Evolutionary conservation across 768 basidiomycete species (phyloP), one percentile per base, ranked within the genome.

Genomic region (Tylopilus vinaceipallidus): DNA sequence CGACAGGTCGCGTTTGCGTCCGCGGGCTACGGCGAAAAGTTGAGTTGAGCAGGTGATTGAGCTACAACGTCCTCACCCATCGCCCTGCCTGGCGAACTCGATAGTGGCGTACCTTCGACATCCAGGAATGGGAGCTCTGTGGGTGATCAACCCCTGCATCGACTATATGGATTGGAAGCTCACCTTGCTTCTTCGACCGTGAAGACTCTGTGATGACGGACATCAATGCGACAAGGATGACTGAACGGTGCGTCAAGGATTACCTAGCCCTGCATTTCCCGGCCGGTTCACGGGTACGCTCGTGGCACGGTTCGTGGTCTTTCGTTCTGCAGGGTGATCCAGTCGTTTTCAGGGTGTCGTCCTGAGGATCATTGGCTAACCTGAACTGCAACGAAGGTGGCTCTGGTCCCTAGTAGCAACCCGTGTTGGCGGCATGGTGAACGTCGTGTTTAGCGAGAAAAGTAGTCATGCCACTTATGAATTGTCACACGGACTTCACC

Each of bases 251-350:
- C 32, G 24, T 27, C 30, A 24, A 14, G 30, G 26, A 33, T 54
- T 47, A 59, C 62, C 61, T 41, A 55, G 50, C 22, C 33, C 13
- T 20, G 50, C 33, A 27, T 35, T 49, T 24, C 50, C 58, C 30
- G 8, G 44, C 44, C 32, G 61, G 49, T 47, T 38, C 13, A 57
- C 33, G 14, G 57, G 55, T 44, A 62, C 50, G 42, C 63, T 60
- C 6, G 46, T 42, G 22, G 55, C 60, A 24, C 50, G 54, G 10
- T 12, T 37, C 16, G 27, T 53, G 8, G 34, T 26, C 26, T 41
- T 57, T 29, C 37, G 63, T 32, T 49, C 63, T 63, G 51, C 26
- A 0, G 32, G 19, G 30, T 46, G 42, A 20, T 36, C 27, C 37
- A 23, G 40, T 58, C 37, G 40, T 17, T 48, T 43, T 41, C 47